A percentile compares a stretch with the other conserved stretches of the same genome.
phyloP scores from a whole-genome alignment of 345 rosid species.

The Eucalyptus rudis region DNA sequence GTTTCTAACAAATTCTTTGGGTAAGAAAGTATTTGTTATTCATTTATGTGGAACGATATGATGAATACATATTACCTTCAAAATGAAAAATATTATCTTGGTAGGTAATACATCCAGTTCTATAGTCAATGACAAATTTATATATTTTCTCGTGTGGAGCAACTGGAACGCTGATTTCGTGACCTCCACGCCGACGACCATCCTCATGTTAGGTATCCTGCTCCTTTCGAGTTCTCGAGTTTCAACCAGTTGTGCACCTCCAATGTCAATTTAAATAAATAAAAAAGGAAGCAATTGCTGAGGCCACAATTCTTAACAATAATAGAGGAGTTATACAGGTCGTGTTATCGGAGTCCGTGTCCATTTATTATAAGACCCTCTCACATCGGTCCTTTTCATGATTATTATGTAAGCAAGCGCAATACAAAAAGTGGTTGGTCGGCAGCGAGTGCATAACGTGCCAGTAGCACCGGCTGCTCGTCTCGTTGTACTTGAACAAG shows the following conservation, averaged over 20 bases:
- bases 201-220: not conserved
- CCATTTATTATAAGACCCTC: not conserved
- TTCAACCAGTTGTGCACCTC: not conserved
- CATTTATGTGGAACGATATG: not conserved
- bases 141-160: not conserved
- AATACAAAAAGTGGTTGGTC: not conserved
- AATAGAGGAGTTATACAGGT: not conserved
- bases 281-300: not conserved
- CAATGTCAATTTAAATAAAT: not conserved
- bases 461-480: not conserved
- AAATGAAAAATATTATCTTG: not conserved
- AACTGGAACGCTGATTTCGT: not conserved
- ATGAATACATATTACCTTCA: not conserved
- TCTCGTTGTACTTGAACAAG: not conserved
- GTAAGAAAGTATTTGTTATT: not conserved
- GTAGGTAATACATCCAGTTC: not conserved
- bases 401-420: not conserved
- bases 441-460: not conserved
- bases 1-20: not conserved
- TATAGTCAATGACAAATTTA: not conserved
- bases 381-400: not conserved
- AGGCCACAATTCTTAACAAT: not conserved
- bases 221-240: not conserved
- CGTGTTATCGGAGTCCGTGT: not conserved
- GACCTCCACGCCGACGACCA: not conserved